Conservation (phyloP, 768 basidiomycete species). For the Botryobasidium botryosum region DNA sequence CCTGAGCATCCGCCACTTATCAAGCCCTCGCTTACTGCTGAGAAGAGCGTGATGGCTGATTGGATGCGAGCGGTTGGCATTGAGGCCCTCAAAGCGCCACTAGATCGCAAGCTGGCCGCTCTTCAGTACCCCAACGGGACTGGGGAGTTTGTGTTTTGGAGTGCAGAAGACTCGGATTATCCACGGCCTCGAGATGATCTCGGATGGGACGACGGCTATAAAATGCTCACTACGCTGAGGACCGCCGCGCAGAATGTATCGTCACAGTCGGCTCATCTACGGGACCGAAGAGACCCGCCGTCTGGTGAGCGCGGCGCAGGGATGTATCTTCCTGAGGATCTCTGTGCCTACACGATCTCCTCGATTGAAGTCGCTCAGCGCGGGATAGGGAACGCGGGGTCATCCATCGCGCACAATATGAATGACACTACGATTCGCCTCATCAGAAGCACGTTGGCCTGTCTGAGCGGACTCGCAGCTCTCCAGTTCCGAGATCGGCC, state of each 20-base stretch:
- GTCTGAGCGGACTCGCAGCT: conserved; percentile 45
- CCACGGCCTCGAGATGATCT: conserved; percentile 27
- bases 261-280: conserved; percentile 66
- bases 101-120: conserved; percentile 52
- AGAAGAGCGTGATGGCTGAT: conserved; percentile 39
- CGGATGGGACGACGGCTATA: conserved; percentile 30
- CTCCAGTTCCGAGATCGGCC: conserved; percentile 51
- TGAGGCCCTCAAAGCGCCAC: conserved; percentile 69
- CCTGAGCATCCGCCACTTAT: not conserved
- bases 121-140: conserved; percentile 65
- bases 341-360: conserved; percentile 76
- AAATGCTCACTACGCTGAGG: conserved; percentile 82
- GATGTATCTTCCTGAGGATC: conserved; percentile 81
- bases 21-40: not conserved
- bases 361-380: conserved; percentile 67
- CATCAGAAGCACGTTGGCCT: conserved; percentile 58
- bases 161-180: conserved; percentile 63
- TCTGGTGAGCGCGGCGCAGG: conserved; percentile 60
- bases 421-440: conserved; percentile 63
- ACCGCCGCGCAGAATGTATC: conserved; percentile 62
- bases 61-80: conserved; percentile 86
- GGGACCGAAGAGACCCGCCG: conserved; percentile 60
- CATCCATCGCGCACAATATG: conserved; percentile 51
- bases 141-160: conserved; percentile 82
- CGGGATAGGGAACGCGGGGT: conserved; percentile 33